Base-by-base conservation (phyloP, 1,284 basidiomycete genomes). In the Ceratobasidium sp. region DNA sequence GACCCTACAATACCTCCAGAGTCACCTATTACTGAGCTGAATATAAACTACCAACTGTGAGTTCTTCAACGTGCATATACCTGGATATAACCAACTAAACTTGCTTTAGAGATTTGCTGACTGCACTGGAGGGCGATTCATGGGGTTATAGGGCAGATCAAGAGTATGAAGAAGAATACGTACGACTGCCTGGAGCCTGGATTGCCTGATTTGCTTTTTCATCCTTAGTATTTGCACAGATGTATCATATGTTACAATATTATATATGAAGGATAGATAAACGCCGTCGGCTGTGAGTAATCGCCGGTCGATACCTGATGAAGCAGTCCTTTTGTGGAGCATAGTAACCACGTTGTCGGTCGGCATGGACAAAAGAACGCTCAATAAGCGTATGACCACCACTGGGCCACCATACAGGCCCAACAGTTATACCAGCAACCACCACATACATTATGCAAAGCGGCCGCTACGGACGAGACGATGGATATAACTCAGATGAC, bases 151-250 rank as follows among this genome's bases (percentile, higher is more conserved):
- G 64, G 20, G 47, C 45, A 17, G 64, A 66, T 23, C 45, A 10
- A 45, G 64, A 66, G 31, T 20, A 66, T 33, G 64, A 66, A n/a
- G 10, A 66, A n/a, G 45, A 66, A 26, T 66, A 66, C 64, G 17
- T 45, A n/a, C 49, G 26, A 26, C 49, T 66, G 10, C 64, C 64
- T 15, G 64, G 64, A 35, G 42, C 64, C 10, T 66, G 64, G 64
- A 28, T 37, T 23, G 33, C 35, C n/a, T 61, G 35, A 61, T 51
- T 26, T 56, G 15, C 39, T 39, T n/a, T 20, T 61, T 23, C 3
- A 39, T 39, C 11, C 20, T 20, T 35, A 37, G 20, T 5, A 6
- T 39, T 15, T 20, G n/a, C 8, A 39, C 10, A 28, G 5, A 13
- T 61, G n/a, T 37, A 35, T 23, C 15, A 8, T 20, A 39, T 7